Conservation (phyloP, 1,284 basidiomycete species). For the Heliocybe sulcata region DNA sequence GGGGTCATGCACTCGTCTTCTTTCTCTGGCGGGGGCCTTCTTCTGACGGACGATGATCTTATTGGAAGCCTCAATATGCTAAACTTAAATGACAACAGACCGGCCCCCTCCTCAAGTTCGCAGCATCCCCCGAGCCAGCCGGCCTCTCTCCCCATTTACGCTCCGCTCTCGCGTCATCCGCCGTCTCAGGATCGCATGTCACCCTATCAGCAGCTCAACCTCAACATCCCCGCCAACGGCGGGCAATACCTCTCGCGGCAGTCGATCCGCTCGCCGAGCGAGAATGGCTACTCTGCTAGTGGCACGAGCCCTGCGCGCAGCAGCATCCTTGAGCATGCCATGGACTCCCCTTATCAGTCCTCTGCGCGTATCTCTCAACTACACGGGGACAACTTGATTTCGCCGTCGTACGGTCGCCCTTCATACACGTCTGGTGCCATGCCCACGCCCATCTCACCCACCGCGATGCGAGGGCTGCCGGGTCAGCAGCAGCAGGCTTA, state of each 20-base stretch:
- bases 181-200: constrained; percentile 42
- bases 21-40: constrained; percentile 41
- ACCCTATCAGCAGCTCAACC: constrained; percentile 50
- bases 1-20: constrained; percentile 17
- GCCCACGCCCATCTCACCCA: constrained; percentile 25
- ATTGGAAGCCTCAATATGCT: constrained; percentile 63
- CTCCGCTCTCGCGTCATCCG: constrained; percentile 58
- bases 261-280: constrained; percentile 51
- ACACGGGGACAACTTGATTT: not conserved
- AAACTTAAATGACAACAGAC: constrained; percentile 40
- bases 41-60: constrained; percentile 78
- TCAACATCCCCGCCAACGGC: constrained; percentile 37
- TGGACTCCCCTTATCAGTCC: constrained; percentile 6
- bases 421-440: not conserved
- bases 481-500: constrained; percentile 13
- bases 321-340: not conserved
- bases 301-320: constrained; percentile 27
- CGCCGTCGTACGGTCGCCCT: not conserved
- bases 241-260: constrained; percentile 37
- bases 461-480: constrained; percentile 11
- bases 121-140: constrained; percentile 49
- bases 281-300: constrained; percentile 35
- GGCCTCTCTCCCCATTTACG: constrained; percentile 63
- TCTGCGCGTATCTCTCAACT: constrained; percentile 7
- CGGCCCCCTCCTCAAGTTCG: constrained; percentile 26